Percentiles rank a stretch among this genome's conserved stretches.
Evolutionary conservation across 257 asterid species (phyloP).

Genomic region (Jaltomata sinuosa): DNA sequence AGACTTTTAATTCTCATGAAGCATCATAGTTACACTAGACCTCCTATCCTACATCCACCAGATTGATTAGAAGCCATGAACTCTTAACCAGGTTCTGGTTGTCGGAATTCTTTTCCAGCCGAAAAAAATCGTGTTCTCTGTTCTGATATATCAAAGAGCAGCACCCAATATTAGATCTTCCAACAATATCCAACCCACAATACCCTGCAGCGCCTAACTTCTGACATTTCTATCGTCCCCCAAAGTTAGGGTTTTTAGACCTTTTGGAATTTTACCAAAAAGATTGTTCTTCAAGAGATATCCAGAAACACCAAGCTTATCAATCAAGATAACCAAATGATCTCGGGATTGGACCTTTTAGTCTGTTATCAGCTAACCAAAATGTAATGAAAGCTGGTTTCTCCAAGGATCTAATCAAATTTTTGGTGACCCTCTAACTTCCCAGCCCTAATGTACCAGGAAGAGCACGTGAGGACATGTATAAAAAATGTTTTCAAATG

Average conservation of each 20-base stretch:
- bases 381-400: background rate
- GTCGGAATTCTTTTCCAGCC: no score
- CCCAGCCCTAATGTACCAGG: background rate
- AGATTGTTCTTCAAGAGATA: background rate
- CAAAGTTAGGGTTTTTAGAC: no score
- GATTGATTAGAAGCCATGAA: background rate
- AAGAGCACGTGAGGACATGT: background rate
- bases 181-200: no score
- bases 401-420: background rate
- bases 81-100: background rate
- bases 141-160: no score
- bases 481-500: background rate
- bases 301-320: background rate
- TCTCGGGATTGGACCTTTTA: background rate
- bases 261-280: background rate
- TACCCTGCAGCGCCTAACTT: no score
- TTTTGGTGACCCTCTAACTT: background rate
- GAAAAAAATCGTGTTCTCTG: no score
- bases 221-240: no score
- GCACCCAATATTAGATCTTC: no score
- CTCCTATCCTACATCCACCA: background rate
- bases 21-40: background rate
- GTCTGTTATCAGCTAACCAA: background rate
- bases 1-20: background rate
- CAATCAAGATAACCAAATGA: background rate